Base-by-base conservation (phyloP, 352 stramenopile species). In the Elongisporangium undulatum region DNA sequence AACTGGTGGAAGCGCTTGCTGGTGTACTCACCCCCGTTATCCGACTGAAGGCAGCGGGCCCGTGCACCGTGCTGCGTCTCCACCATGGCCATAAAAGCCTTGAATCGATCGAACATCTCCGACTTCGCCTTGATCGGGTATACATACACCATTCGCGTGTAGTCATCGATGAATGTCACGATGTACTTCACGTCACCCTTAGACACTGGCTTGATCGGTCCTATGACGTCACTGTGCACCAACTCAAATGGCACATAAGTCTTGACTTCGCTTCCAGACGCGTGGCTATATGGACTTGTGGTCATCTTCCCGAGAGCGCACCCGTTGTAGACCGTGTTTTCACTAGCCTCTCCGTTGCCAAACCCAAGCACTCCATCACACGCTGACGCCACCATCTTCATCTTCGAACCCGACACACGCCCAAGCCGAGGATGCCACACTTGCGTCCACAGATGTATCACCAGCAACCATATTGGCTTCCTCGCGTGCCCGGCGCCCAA, bases 21-120 rank as follows among this genome's bases (percentile, higher is more conserved):
- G 13, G 22, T 64, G 49, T 69, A 72, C 55, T 70, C 61, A 2
- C 55, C 58, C 7, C 68, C 68, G 45, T 67, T 72, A 15, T 75
- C 56, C 24, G 55, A 61, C 20, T 55, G 48, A 12, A 75, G 16
- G 5, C 45, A 62, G 24, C 67, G 57, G 26, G 72, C 39, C 15
- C 39, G 53, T 16, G 29, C 23, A 20, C 38, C 39, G 3, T 29
- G 56, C 23, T 64, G 56, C 2, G 21, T 66, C 34, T 67, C 61
- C 6, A 62, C 6, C 17, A 59, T 48, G 4, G 45, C 48, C 7
- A 50, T 60, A 24, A 48, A 69, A 29, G 61, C 49, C 4, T 17
- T 26, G 50, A 69, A 62, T 16, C 52, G n/a, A 19, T 58, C 49
- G 2, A 58, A 17, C 17, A 66, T 53, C 34, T 63, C 49, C 17